Evolutionary conservation across 768 basidiomycete species (phyloP), one percentile per base, ranked within the genome.

Genomic region (Calocybe gangraenosa): DNA sequence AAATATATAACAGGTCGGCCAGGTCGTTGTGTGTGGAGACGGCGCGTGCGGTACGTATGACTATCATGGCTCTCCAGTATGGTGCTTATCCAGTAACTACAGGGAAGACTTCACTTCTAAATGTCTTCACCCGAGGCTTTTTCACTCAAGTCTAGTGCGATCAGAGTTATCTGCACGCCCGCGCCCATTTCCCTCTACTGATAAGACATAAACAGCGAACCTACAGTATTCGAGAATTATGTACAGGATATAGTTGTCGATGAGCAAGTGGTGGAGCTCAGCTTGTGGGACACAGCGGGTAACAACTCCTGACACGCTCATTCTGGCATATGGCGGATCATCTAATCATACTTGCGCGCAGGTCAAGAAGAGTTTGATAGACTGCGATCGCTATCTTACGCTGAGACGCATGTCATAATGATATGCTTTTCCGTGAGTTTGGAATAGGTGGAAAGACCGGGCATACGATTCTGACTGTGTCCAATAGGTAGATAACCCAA

Each of bases 251-350:
- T 94, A 44, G 75, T 75, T 53, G 81, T 95, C 20, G 93, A 97
- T 53, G 92, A 91, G 25, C 85, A 91, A 55, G 63, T 78, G 22
- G 85, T 97, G 11, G 94, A 98, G 59, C 73, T 99, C 35, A 91
- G 92, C 61, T 61, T 98, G 51, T 98, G 95, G 95, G 95, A 98
- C 62, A 98, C 95, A 36, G 95, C 95, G 36, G 94, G 95, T 92
- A 60, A 48, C 78, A 65, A 28, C 38, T 25, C 14, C 7, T 21
- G 8, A 41, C 10, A 37, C 17, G 9, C 32, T 60, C 58, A 42
- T 51, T 55, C 53, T 70, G 63, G 67, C 46, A 37, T 49, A 48
- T 55, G 40, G 49, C 48, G 51, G 51, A 48, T 23, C 35, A 48
- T 50, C 42, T 36, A 48, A 23, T 33, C 33, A 42, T 41, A 38